Conservation (phyloP, 1,284 basidiomycete species). For the Butyriboletus regius region DNA sequence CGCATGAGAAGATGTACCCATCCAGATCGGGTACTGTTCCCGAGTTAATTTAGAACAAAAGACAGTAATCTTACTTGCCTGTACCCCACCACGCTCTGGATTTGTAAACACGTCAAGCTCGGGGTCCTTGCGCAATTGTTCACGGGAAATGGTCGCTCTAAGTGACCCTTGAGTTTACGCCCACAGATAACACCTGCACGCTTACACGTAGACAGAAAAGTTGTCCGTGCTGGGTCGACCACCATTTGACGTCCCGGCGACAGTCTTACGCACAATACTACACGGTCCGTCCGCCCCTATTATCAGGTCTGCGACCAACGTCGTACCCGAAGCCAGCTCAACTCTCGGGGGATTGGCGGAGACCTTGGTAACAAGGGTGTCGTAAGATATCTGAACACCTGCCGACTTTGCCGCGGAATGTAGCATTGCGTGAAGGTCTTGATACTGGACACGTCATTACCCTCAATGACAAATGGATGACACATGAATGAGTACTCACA, state of each 20-base stretch:
- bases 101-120: constrained; percentile 21
- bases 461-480: constrained; percentile 4
- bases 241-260: constrained; percentile 14
- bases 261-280: constrained; percentile 14
- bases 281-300: constrained; percentile 35
- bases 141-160: constrained; percentile 34
- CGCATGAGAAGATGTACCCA: constrained; percentile 28
- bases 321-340: constrained; percentile 28
- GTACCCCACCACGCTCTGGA: constrained; percentile 20
- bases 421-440: constrained; percentile 39
- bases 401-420: constrained; percentile 36
- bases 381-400: constrained; percentile 35
- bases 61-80: constrained; percentile 11
- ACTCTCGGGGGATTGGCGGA: constrained; percentile 26
- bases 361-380: constrained; percentile 33
- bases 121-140: constrained; percentile 31
- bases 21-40: constrained; percentile 34
- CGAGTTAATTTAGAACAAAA: not conserved
- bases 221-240: constrained; percentile 28
- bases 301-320: constrained; percentile 31
- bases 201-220: constrained; percentile 19
- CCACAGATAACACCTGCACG: not conserved
- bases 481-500: constrained; percentile 26
- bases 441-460: constrained; percentile 30
- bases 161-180: constrained; percentile 3